Percentiles rank a stretch among this genome's conserved stretches.
phyloP scores from a whole-genome alignment of 2,329 filamentous ascomycete genomes.

The Fusarium dlaminii region DNA sequence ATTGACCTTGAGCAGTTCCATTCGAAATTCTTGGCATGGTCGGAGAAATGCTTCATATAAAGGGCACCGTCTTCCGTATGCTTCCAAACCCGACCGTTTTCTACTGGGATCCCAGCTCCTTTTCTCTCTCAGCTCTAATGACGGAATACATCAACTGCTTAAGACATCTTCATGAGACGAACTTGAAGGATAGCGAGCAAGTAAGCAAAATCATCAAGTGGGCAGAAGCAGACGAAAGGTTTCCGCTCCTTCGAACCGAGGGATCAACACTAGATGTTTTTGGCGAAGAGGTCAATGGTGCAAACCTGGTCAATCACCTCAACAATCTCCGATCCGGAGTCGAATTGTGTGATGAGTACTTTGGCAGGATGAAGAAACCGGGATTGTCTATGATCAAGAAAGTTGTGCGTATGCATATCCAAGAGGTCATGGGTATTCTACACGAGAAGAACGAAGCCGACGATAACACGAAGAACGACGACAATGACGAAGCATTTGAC shows the following conservation, averaged over 20 bases:
- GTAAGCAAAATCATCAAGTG: conserved; percentile 12
- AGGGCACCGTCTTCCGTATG: conserved; percentile 51
- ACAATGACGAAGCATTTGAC: background rate
- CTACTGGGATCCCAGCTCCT: conserved; percentile 32
- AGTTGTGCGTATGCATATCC: conserved; percentile 22
- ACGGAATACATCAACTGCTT: conserved; percentile 12
- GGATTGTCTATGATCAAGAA: conserved; percentile 8
- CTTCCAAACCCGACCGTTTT: conserved; percentile 52
- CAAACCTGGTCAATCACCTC: conserved; percentile 21
- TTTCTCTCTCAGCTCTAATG: conserved; percentile 21
- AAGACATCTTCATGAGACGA: background rate
- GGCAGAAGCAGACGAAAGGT: conserved; percentile 18
- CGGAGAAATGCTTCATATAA: conserved; percentile 48
- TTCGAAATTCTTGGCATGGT: conserved; percentile 53
- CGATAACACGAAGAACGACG: background rate
- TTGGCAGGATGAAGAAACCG: conserved; percentile 11
- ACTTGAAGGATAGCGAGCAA: background rate
- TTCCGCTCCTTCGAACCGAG: conserved; percentile 9
- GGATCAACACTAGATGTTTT: conserved; percentile 21
- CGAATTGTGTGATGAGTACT: conserved; percentile 22
- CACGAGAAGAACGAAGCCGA: conserved; percentile 14
- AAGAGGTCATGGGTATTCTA: conserved; percentile 22
- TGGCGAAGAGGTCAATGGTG: conserved; percentile 18
- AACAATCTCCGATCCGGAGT: conserved; percentile 18
- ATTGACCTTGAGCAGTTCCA: background rate